Base-by-base conservation (phyloP, 345 rosid species). In the Leavenworthia alabamica region DNA sequence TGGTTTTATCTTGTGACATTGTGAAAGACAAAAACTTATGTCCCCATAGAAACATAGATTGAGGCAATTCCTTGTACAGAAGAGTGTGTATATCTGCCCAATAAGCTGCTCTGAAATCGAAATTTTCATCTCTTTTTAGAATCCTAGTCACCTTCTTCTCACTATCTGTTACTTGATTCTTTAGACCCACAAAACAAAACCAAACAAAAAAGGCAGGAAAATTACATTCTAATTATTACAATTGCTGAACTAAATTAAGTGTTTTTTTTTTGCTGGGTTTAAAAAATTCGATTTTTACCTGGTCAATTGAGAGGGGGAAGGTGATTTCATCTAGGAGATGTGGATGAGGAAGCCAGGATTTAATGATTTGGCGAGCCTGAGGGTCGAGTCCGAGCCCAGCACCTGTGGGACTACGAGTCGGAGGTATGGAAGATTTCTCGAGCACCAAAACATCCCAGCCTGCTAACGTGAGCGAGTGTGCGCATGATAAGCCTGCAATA, bases 71-170 rank as follows among this genome's bases (percentile, higher is more conserved):
- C 20, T 63, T 56, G 58, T 56, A 67, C 1, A 90, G 58, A 60
- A 88, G 82, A 69, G 62, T 23, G 54, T 86, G 96, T 22, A 90
- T 83, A 68, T 86, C 86, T 40, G 85, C 64, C 96, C 96, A 88
- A 76, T 86, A 82, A 6, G 86, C 88, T 39, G 96, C 89, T 78
- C 85, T 73, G 50, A 86, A 90, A 67, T 81, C 70, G 72, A 79
- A 88, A 45, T 50, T 59, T 70, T 88, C 89, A 36, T 88, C 91
- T 77, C 88, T 83, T 7, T 89, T 72, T 43, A 86, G 42, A 28
- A 73, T 39, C 60, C 74, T 43, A 4, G 59, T 70, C 39, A 29
- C 68, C 56, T 78, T 79, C 42, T 61, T 69, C 19, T 60, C 80
- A 46, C 75, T 53, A 37, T 80, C 88, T 2, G 80, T 77, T 15